Conservation (phyloP, 164 flowering plant species). For the Vitis labrusca region DNA sequence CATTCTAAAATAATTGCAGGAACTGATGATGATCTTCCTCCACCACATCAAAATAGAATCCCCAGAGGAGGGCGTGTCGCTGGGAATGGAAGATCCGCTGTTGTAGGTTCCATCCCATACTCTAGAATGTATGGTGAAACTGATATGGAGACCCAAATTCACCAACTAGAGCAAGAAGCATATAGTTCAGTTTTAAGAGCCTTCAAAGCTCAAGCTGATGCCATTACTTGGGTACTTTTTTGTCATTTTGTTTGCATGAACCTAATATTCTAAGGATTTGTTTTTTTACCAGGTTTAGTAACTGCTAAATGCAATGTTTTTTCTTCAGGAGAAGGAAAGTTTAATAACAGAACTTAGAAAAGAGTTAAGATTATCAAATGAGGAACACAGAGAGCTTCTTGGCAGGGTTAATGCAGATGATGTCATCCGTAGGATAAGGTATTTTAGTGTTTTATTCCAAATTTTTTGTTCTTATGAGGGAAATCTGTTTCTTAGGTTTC, state of each 20-base stretch:
- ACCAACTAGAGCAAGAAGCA: constrained; percentile 79
- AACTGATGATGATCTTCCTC: constrained; percentile 88
- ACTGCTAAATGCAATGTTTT: constrained; percentile 22
- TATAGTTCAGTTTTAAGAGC: constrained; percentile 70
- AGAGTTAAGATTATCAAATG: constrained; percentile 46
- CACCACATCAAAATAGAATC: constrained; percentile 73
- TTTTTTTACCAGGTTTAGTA: constrained; percentile 23
- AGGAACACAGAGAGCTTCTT: constrained; percentile 49
- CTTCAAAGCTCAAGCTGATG: constrained; percentile 75
- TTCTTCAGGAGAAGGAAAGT: constrained; percentile 49
- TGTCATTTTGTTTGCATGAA: constrained; percentile 5
- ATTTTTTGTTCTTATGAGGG: background rate
- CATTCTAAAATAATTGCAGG: constrained; percentile 25
- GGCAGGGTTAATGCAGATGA: constrained; percentile 43
- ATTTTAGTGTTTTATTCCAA: constrained; percentile 5
- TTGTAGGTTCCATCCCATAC: constrained; percentile 44
- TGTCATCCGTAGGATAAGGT: constrained; percentile 41
- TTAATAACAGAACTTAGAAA: constrained; percentile 49
- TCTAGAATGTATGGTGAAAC: constrained; percentile 55
- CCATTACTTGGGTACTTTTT: constrained; percentile 63
- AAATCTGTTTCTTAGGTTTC: constrained; percentile 4
- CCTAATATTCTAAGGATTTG: constrained; percentile 10
- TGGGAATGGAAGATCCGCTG: constrained; percentile 74
- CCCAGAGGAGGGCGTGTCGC: constrained; percentile 59
- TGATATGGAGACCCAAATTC: constrained; percentile 80